A percentile compares a stretch with the other conserved stretches of the same genome.
Conservation (phyloP, 768 basidiomycete genomes). For the Mycena vitilis region DNA sequence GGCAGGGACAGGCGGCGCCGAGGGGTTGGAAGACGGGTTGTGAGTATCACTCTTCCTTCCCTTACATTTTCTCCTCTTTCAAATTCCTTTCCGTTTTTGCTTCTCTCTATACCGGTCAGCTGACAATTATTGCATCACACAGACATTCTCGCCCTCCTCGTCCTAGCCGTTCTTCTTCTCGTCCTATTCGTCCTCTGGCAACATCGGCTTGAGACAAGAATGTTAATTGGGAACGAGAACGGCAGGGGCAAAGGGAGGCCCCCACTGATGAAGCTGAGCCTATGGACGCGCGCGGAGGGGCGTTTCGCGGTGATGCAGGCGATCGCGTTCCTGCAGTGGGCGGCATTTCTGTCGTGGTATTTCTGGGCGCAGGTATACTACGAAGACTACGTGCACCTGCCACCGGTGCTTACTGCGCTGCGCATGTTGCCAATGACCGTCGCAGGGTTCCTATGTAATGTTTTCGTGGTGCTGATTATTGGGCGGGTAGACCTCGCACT, state of each 20-base stretch:
- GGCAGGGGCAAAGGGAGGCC: not conserved
- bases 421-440: slow-evolving; percentile 80
- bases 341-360: slow-evolving; percentile 64
- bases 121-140: not conserved
- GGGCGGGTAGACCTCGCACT: slow-evolving; percentile 64
- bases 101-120: too few species aligned
- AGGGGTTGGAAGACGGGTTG: slow-evolving; percentile 65
- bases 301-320: slow-evolving; percentile 70
- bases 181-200: slow-evolving; percentile 73
- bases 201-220: slow-evolving; percentile 56
- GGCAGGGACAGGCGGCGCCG: slow-evolving; percentile 68
- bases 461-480: slow-evolving; percentile 71
- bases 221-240: too few species aligned
- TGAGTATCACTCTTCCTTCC: slow-evolving; percentile 33
- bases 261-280: slow-evolving; percentile 71
- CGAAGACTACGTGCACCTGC: slow-evolving; percentile 68
- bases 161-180: slow-evolving; percentile 68
- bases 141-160: slow-evolving; percentile 76
- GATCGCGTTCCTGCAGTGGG: slow-evolving; percentile 73
- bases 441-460: slow-evolving; percentile 71
- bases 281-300: slow-evolving; percentile 74
- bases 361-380: slow-evolving; percentile 73
- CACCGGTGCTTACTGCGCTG: slow-evolving; percentile 70
- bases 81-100: too few species aligned
- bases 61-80: slow-evolving; percentile 34